These are phyloP conservation scores for Cocos nucifera DNA, from an alignment of 176 grass and related monocot species.

Conservation along the genomic window DNA sequence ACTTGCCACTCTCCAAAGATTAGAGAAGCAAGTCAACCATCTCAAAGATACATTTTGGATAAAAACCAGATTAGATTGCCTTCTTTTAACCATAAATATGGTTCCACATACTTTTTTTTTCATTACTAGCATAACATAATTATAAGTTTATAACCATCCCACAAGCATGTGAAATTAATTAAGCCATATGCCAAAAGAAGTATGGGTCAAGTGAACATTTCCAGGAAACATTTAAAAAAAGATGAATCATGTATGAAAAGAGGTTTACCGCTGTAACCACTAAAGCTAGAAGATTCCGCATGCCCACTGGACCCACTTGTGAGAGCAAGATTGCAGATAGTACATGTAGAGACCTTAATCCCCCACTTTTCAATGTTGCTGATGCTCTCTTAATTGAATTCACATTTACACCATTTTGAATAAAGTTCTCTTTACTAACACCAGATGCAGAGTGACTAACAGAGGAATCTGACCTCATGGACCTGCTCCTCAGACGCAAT, in stretches of 20 bases:
- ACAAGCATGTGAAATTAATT: too few relatives aligned
- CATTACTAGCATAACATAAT: too few relatives aligned
- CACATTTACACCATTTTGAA: slow-evolving; percentile 23
- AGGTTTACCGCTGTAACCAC: slow-evolving; percentile 44
- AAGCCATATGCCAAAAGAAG: too few relatives aligned
- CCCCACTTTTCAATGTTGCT: slow-evolving; percentile 23
- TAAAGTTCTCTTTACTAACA: slow-evolving; percentile 23
- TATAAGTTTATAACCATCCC: too few relatives aligned
- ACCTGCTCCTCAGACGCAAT: slow-evolving; percentile 25
- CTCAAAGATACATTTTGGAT: too few relatives aligned
- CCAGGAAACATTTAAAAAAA: background rate
- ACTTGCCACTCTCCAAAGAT: too few relatives aligned
- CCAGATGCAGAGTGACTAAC: slow-evolving; percentile 17
- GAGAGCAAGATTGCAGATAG: slow-evolving; percentile 77
- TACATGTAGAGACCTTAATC: slow-evolving; percentile 75
- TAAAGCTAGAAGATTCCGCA: slow-evolving; percentile 56
- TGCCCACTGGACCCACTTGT: slow-evolving; percentile 60
- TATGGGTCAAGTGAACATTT: background rate
- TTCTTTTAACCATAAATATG: too few relatives aligned
- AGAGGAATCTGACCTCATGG: background rate
- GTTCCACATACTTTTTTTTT: too few relatives aligned
- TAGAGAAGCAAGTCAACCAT: too few relatives aligned
- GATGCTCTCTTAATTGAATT: slow-evolving; percentile 19
- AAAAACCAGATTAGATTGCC: too few relatives aligned
- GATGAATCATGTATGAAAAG: background rate